Evolutionary conservation across 345 rosid species (phyloP), one percentile per base, ranked within the genome.

Genomic region (Gossypium bickii): DNA sequence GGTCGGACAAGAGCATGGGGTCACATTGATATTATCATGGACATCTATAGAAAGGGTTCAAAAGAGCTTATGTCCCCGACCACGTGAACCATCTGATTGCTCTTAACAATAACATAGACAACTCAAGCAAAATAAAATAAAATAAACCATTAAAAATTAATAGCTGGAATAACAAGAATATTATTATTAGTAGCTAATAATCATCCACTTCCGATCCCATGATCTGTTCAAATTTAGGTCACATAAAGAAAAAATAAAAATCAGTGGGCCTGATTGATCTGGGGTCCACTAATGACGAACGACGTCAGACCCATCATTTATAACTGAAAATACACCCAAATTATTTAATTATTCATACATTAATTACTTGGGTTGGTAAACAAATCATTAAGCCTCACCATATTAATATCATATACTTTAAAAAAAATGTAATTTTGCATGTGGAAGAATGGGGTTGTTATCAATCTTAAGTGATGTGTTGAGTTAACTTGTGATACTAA

Each of bases 231-330:
- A 69, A 29, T 59, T 59, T 24, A 43, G 70, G 62, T 69, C 74
- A 60, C 69, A 29, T n/a, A 70, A 47, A 43, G 29, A n/a, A 7
- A 76, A 55, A 44, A 72, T 0, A 2, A 18, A 27, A 52, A 25
- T 1, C 13, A 25, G 72, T 63, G 77, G 69, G 77, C 44, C 61
- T 12, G 44, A 43, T 20, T 16, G 29, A 70, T 61, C 25, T 44
- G 80, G 84, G 82, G 78, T 57, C 82, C 82, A 78, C 80, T 55
- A 74, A 81, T 81, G 84, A 74, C 81, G 79, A 80, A 43, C 15
- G 27, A 72, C 67, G 72, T 57, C 71, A 69, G 71, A 65, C 59
- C 67, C 56, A 53, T 75, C 72, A 17, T 18, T 18, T 5, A 12
- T 29, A 27, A 17, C 17, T 55, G 1, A 47, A 47, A 11, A 47